Evolutionary conservation across 2,329 filamentous ascomycete genomes (phyloP).

Genomic region (Knoxdaviesia proteae): DNA sequence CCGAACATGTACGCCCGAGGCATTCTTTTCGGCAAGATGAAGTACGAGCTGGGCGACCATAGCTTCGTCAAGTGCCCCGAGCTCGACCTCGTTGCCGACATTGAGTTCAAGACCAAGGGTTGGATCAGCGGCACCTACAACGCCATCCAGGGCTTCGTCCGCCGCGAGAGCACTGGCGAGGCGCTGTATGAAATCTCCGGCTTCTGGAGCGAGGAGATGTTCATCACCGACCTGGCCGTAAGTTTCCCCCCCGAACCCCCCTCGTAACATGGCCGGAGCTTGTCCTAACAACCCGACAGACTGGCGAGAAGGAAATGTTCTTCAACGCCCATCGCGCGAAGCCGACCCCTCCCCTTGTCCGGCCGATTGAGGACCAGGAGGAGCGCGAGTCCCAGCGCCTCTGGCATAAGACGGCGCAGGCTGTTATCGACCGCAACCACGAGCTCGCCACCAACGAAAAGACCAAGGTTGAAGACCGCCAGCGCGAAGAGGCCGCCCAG

Average conservation of each 20-base stretch:
- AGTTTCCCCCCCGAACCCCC: conserved; percentile 8
- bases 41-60: conserved; percentile 94
- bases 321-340: conserved; percentile 71
- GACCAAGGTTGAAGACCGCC: conserved; percentile 82
- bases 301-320: conserved; percentile 69
- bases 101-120: conserved; percentile 97
- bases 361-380: conserved; percentile 69
- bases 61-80: conserved; percentile 85
- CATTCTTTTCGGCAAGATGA: conserved; percentile 97
- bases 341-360: conserved; percentile 49
- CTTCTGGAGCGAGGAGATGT: conserved; percentile 89
- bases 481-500: conserved; percentile 70
- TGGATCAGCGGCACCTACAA: conserved; percentile 96
- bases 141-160: conserved; percentile 80
- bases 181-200: conserved; percentile 80
- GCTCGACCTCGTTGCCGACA: conserved; percentile 64
- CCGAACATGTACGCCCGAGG: conserved; percentile 98
- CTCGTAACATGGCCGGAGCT: conserved; percentile 4
- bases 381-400: conserved; percentile 78
- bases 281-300: conserved; percentile 26
- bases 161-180: conserved; percentile 70
- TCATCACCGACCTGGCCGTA: conserved; percentile 63
- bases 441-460: conserved; percentile 84
- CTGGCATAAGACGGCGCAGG: conserved; percentile 64
- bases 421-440: conserved; percentile 71